Base-by-base conservation (phyloP, 2,329 filamentous ascomycete species). In the Aspergillus sp. region DNA sequence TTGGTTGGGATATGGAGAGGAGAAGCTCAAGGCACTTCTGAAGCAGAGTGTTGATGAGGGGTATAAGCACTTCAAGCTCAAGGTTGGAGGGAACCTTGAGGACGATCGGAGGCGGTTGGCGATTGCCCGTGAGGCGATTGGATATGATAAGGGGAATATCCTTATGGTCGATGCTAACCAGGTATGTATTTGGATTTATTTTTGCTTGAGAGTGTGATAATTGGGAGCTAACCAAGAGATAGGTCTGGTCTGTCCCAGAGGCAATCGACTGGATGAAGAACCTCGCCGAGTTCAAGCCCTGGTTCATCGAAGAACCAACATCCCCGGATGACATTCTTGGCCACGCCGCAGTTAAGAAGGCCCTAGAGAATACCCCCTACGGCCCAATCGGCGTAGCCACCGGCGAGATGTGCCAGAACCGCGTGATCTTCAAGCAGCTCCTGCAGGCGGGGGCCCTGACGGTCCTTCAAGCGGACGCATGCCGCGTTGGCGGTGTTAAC, bases 141-240 rank as follows among this genome's bases (percentile, higher is more conserved):
- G 90, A 2, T 93, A 89, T 74, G 91, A 96, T 74, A 80, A 82
- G 70, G 91, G 88, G 59, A 93, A 93, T 74, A 83, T 93, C 52
- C 82, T 96, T 66, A 96, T 96, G 91, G 88, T 96, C 12, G 91
- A 96, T 77, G 91, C 91, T 51, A 96, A 96, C 78, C 92, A 96
- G 80, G 83, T 84, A 73, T 60, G 71, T 65, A n/a, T 37, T 37
- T 6, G 27, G 3, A 27, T 9, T 12, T 22, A 30, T 15, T 11
- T 12, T 9, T 15, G 22, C 5, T 27, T 17, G 11, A 22, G 39
- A 40, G 17, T 19, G 12, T 7, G n/a, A 27, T 54, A 51, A 12
- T 37, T 51, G 48, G 12, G 12, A 13, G 9, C 20, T 54, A 39
- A 54, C 20, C 6, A 17, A 4, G 17, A 9, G 11, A 40, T 56